Conservation (phyloP, 257 asterid genomes). For the Parsonsia alboflavescens region DNA sequence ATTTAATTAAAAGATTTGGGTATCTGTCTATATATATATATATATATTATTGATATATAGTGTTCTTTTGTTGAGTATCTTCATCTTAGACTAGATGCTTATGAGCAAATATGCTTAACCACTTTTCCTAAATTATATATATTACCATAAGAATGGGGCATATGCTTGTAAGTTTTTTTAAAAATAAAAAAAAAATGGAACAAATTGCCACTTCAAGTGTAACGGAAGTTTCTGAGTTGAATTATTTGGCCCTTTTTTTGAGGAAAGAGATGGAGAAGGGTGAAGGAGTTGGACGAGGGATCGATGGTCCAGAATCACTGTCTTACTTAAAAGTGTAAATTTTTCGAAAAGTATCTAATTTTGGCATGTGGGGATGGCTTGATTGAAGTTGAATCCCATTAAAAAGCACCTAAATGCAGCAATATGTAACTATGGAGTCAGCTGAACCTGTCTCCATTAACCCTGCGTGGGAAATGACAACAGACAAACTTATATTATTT, state of each 20-base stretch:
- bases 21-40: too few species aligned
- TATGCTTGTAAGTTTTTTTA: too few species aligned
- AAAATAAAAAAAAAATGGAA: too few species aligned
- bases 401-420: conserved; percentile 1
- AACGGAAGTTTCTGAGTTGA: too few species aligned
- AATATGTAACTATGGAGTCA: background rate
- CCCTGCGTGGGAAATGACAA: background rate
- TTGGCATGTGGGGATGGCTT: background rate
- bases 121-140: background rate
- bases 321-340: too few species aligned
- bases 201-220: too few species aligned
- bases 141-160: too few species aligned
- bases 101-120: background rate
- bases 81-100: background rate
- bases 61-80: background rate
- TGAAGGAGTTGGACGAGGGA: too few species aligned
- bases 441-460: conserved; percentile 12
- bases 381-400: conserved; percentile 2
- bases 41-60: background rate
- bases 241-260: too few species aligned
- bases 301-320: too few species aligned
- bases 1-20: too few species aligned
- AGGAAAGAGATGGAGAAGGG: too few species aligned
- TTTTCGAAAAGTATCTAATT: background rate
- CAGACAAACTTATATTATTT: background rate